Percentiles rank a stretch among this genome's conserved stretches.
Conservation (phyloP, 2,329 filamentous ascomycete genomes). For the Talaromyces sp. region DNA sequence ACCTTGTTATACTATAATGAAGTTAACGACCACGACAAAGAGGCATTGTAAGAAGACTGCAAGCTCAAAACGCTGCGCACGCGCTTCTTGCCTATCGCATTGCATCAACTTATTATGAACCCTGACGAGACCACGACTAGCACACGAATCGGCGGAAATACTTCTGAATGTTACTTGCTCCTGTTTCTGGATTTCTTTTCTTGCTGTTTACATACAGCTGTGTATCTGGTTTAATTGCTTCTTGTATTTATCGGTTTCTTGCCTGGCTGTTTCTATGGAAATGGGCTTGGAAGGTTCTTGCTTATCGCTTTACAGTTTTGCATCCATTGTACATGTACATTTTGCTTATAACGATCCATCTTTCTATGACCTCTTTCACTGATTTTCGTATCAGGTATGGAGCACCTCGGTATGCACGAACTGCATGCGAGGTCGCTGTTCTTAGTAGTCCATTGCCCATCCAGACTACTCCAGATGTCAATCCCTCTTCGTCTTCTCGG, state of each 20-base stretch:
- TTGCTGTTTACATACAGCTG: slow-evolving; percentile 3
- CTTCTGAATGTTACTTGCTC: slow-evolving; percentile 5
- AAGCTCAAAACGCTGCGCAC: slow-evolving; percentile 1
- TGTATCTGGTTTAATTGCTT: slow-evolving; percentile 8
- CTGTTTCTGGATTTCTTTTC: slow-evolving; percentile 1
- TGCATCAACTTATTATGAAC: slow-evolving; percentile 14
- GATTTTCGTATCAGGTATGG: background rate
- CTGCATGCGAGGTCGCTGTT: background rate
- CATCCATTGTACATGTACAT: slow-evolving; percentile 3
- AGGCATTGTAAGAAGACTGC: slow-evolving; percentile 1
- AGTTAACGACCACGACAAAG: slow-evolving; percentile 5
- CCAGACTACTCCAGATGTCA: background rate
- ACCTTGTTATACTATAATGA: slow-evolving; percentile 11
- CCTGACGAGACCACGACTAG: slow-evolving; percentile 15
- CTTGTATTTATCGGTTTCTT: background rate
- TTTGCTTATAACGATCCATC: slow-evolving; percentile 1
- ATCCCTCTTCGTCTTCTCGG: background rate
- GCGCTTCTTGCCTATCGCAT: slow-evolving; percentile 10
- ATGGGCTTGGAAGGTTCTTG: background rate
- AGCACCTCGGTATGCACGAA: background rate
- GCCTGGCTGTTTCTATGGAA: background rate
- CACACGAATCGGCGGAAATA: slow-evolving; percentile 10
- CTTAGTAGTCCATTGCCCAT: background rate
- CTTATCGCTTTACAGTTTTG: background rate
- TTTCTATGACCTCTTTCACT: background rate